phyloP scores from a whole-genome alignment of 192 early-diverging fungal genomes.

The Podila epicladia region DNA sequence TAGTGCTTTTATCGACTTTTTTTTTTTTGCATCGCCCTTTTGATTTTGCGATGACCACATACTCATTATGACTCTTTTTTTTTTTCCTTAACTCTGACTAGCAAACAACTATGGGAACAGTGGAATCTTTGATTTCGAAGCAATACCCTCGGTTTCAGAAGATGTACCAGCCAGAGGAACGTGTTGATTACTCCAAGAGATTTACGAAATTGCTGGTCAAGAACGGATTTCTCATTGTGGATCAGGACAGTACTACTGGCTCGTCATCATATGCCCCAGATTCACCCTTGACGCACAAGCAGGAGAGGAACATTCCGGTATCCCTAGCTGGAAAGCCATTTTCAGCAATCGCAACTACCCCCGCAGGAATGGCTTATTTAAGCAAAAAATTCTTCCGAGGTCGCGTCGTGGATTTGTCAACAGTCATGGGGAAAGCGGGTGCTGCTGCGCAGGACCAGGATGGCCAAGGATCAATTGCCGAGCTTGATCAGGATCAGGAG shows the following conservation, averaged over 20 bases:
- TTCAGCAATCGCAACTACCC: background rate
- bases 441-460: background rate
- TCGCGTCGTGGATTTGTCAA: background rate
- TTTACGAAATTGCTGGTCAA: constrained; percentile 3
- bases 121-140: background rate
- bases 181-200: background rate
- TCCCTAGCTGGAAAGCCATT: background rate
- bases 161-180: constrained; percentile 22
- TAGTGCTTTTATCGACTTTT: background rate
- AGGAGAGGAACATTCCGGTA: background rate
- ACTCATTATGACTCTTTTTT: background rate
- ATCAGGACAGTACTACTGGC: background rate
- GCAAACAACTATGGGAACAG: background rate
- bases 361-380: background rate
- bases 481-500: constrained; percentile 7
- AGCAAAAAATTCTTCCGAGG: background rate
- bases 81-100: background rate
- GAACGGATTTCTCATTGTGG: background rate
- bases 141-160: constrained; percentile 30
- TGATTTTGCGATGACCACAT: background rate
- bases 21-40: background rate
- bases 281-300: background rate
- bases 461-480: background rate
- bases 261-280: background rate
- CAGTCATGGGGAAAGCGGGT: background rate